Percentiles rank a stretch among this genome's conserved stretches.
Conservation (phyloP, 164 flowering plant genomes). For the Stephania japonica region DNA sequence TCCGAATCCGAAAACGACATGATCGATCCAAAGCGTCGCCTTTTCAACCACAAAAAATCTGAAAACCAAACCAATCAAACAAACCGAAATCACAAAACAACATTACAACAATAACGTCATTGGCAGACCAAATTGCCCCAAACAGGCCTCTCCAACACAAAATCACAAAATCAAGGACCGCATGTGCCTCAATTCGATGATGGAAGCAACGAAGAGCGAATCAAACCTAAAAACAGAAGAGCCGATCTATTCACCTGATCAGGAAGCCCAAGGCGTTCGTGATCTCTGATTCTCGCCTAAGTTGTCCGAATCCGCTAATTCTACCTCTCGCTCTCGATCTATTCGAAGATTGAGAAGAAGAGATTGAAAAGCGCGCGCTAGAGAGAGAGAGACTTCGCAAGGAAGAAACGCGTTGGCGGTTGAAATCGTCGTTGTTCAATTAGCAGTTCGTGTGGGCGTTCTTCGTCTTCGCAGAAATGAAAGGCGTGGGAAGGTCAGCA, state of each 20-base stretch:
- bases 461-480: not conserved
- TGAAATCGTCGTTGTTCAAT: too few relatives aligned
- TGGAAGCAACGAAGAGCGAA: not conserved
- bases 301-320: not conserved
- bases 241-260: not conserved
- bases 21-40: slow-evolving; percentile 9
- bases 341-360: not conserved
- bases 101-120: not conserved
- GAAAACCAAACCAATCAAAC: not conserved
- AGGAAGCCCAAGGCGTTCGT: not conserved
- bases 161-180: not conserved
- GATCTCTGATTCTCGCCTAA: not conserved
- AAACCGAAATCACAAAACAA: not conserved
- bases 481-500: not conserved
- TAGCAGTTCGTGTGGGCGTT: not conserved
- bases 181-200: not conserved
- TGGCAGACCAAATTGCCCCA: not conserved
- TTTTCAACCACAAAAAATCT: not conserved
- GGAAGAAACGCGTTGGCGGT: not conserved
- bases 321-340: not conserved
- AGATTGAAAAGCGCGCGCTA: not conserved
- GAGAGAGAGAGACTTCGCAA: not conserved
- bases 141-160: not conserved
- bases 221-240: not conserved
- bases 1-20: slow-evolving; percentile 31